Evolutionary conservation across 2,329 filamentous ascomycete genomes (phyloP), one percentile per base, ranked within the genome.

Genomic region (Sporothrix inflata): DNA sequence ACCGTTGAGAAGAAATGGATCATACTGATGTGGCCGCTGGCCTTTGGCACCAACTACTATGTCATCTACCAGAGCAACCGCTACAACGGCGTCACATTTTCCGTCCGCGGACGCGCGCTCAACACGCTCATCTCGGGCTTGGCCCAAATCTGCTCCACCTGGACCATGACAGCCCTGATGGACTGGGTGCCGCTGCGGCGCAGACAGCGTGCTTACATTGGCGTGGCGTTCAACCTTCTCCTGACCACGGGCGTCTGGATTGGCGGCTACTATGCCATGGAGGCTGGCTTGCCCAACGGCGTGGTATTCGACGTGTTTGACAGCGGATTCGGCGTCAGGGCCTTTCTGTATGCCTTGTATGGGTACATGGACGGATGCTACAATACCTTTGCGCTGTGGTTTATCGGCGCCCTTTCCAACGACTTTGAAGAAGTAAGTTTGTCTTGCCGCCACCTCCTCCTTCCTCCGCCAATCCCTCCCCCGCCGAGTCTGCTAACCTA

Each of bases 61-160:
- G 24, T 27, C 51, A 57, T 57, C 27, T 57, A 57, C 51, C 51
- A 57, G 51, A 57, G 51, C 51, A 57, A 57, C 51, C 21, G 24
- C 21, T 57, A 27, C 19, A 57, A 57, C 27, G 51, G 51, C 21
- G 21, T 57, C 51, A 27, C 24, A 4, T 57, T 57, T 30, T 27
- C 51, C 24, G 51, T 57, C 51, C 51, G 51, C 51, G 51, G 51
- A 16, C 51, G 51, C 12, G 21, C 51, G 4, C 51, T 57, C 51
- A 57, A 57, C 24, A 49, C 47, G 1, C 19, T 49, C 47, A 49
- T 49, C 7, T 49, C 47, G 14, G 47, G 47, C 47, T 6, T n/a
- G 19, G 47, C 19, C 47, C 47, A 49, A 14, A 49, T 49, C 19
- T 6, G 11, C 14, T 49, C 47, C 14, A n/a, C 47, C 14, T 49